Percentiles rank a stretch among this genome's conserved stretches.
Conservation (phyloP, 495 filamentous ascomycete genomes). For the Parachaetomium inaequale region DNA sequence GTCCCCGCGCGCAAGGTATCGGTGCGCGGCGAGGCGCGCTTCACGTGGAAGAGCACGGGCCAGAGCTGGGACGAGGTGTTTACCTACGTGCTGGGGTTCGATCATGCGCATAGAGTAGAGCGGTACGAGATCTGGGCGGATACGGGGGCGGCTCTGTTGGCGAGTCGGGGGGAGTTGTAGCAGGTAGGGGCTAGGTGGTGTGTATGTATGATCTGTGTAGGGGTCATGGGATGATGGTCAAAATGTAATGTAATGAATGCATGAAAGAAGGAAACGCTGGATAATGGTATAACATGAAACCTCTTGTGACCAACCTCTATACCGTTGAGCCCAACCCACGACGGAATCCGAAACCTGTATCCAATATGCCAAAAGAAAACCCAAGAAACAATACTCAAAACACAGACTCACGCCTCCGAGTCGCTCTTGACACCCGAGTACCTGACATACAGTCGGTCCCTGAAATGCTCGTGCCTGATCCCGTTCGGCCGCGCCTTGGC, state of each 20-base stretch:
- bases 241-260: neutral
- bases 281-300: neutral
- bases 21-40: conserved; percentile 48
- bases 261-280: neutral
- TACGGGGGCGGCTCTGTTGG: conserved; percentile 60
- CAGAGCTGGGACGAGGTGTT: conserved; percentile 60
- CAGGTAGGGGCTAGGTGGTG: conserved; percentile 9
- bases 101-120: conserved; percentile 40
- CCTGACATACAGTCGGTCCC: conserved; percentile 78
- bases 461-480: conserved; percentile 85
- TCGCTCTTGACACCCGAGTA: conserved; percentile 46
- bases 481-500: conserved; percentile 68
- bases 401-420: neutral
- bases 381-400: neutral
- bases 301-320: conserved; percentile 18
- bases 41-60: conserved; percentile 48
- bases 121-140: conserved; percentile 63
- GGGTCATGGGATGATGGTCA: no score
- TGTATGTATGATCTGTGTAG: neutral
- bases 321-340: neutral
- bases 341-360: neutral
- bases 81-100: conserved; percentile 52
- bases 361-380: conserved; percentile 6
- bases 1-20: conserved; percentile 40
- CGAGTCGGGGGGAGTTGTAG: conserved; percentile 48